Conservation (phyloP, 75 land plant species). For the Azolla pinnata region DNA sequence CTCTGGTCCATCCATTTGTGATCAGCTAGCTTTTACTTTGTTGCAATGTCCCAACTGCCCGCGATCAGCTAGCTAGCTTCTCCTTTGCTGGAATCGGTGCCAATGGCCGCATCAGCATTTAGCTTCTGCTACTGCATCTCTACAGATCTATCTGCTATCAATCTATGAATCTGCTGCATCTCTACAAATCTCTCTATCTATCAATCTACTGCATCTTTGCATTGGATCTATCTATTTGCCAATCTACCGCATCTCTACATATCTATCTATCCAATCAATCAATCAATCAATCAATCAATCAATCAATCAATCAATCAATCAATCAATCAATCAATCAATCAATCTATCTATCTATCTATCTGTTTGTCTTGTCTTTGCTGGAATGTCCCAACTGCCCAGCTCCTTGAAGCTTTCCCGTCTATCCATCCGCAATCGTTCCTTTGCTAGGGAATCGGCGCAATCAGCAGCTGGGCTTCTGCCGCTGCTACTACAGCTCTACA, state of each 20-base stretch:
- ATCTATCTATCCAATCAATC: background rate
- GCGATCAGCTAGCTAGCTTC: too few species aligned
- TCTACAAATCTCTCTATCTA: background rate
- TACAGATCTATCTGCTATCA: too few species aligned
- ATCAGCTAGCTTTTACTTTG: too few species aligned
- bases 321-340: background rate
- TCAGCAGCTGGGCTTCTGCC: too few species aligned
- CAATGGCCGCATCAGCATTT: too few species aligned
- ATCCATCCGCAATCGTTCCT: background rate
- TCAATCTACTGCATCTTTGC: background rate
- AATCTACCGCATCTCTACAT: background rate
- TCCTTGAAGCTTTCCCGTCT: background rate
- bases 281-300: background rate
- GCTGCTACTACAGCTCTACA: too few species aligned
- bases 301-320: background rate
- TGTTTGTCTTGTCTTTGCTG: background rate
- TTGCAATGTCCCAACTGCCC: too few species aligned
- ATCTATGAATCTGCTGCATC: background rate
- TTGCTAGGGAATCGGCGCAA: too few species aligned
- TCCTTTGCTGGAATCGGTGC: too few species aligned
- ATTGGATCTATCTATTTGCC: background rate
- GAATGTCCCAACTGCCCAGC: background rate
- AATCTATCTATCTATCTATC: slow-evolving; percentile 1
- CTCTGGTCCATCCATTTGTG: too few species aligned
- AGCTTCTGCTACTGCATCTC: too few species aligned